Percentiles rank a stretch among this genome's conserved stretches.
Conservation (phyloP, 225 moss, liverwort and hornwort species). For the Physcomitrium patens region DNA sequence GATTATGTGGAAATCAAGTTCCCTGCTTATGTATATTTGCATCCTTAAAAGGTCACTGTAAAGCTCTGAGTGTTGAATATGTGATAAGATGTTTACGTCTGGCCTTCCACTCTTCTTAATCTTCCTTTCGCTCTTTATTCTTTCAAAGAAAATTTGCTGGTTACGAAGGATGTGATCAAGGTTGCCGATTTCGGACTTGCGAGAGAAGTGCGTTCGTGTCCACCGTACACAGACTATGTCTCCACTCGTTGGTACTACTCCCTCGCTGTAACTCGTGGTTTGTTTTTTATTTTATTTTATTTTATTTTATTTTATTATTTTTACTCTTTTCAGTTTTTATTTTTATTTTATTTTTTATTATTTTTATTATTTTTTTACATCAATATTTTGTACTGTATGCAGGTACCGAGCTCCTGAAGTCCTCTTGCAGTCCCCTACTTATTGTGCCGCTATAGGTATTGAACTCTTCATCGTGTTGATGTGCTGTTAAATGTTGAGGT, state of each 20-base stretch:
- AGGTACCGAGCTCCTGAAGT: constrained; percentile 84
- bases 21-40: no score
- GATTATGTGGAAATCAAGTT: no score
- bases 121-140: background rate
- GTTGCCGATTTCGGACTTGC: constrained; percentile 80
- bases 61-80: no score
- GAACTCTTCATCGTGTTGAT: background rate
- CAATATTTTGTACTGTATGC: background rate
- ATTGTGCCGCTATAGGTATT: constrained; percentile 58
- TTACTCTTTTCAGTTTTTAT: background rate
- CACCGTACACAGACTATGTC: constrained; percentile 76
- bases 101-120: background rate
- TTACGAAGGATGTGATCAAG: constrained; percentile 78
- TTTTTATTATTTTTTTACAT: background rate
- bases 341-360: background rate
- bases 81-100: no score
- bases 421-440: constrained; percentile 68
- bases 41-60: no score
- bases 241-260: constrained; percentile 64
- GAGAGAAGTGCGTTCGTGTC: constrained; percentile 65
- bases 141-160: constrained; percentile 69
- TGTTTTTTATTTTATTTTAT: no score
- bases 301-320: no score
- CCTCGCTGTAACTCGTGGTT: no score
- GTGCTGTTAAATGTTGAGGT: background rate